These are phyloP conservation scores for Aureobasidium sp. DNA, from an alignment of 2,329 filamentous ascomycete genomes.

Conservation along the genomic window DNA sequence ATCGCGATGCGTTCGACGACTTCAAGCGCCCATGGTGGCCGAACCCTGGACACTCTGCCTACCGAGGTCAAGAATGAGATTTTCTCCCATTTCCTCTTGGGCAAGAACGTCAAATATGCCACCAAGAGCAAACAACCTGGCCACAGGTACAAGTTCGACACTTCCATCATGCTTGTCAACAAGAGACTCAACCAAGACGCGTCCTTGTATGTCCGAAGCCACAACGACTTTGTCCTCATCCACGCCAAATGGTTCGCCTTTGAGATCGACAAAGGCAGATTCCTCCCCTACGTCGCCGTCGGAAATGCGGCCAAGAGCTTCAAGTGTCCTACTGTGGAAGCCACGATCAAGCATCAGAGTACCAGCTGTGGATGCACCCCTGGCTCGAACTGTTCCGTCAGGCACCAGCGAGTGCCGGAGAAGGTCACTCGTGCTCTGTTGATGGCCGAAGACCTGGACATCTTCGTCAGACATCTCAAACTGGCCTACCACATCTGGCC, in stretches of 20 bases:
- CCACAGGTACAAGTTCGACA: constrained; percentile 4
- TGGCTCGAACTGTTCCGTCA: constrained; percentile 1
- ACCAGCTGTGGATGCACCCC: neutral
- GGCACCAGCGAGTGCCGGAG: neutral
- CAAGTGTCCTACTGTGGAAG: neutral
- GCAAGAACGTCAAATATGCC: constrained; percentile 1
- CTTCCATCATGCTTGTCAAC: constrained; percentile 4
- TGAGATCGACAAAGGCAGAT: constrained; percentile 9
- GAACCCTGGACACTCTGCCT: neutral
- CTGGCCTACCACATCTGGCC: constrained; percentile 4
- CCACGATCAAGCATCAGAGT: constrained; percentile 2
- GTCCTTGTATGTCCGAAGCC: neutral
- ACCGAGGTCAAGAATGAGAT: constrained; percentile 1
- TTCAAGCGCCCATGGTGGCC: constrained; percentile 1
- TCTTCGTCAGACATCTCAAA: constrained; percentile 6
- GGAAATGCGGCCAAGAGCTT: constrained; percentile 2
- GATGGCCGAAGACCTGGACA: neutral
- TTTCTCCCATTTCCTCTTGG: constrained; percentile 8
- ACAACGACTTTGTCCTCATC: constrained; percentile 6
- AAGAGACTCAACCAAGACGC: constrained; percentile 4
- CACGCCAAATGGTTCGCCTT: constrained; percentile 1
- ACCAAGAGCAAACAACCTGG: neutral
- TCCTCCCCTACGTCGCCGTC: neutral
- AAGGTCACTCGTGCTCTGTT: constrained; percentile 2
- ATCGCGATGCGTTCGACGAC: neutral